Evolutionary conservation across 805 yeast species (phyloP), one percentile per base, ranked within the genome.

Genomic region (Candida khao-thaluensis): DNA sequence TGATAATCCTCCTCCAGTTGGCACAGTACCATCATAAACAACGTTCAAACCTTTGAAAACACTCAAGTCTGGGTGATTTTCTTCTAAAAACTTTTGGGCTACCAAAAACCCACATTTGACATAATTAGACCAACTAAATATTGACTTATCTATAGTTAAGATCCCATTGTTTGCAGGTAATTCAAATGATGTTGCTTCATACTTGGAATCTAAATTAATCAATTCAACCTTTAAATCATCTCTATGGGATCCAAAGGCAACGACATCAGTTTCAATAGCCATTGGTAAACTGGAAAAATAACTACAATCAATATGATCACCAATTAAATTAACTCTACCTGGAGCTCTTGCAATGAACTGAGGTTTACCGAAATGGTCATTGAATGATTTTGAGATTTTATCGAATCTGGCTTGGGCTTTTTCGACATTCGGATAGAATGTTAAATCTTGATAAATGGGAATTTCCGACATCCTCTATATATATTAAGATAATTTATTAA

Each of bases 261-360:
- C 57, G 38, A 81, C 75, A 50, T 81, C 86, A 15, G 64, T 71
- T 31, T 79, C 82, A 25, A 82, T 76, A 3, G 90, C 88, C 81
- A 82, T 77, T 12, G 89, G 89, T 48, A 82, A 67, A 8, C 79
- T 84, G 5, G 85, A 71, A 54, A 78, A 82, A 50, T 74, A 72
- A 47, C 77, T 74, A 55, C 82, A 82, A 60, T 82, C 89, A 40
- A 82, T 77, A 53, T 82, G 90, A 48, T 82, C 89, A 25, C 90
- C 89, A 40, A 82, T 79, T 42, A 82, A 62, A 55, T 82, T 82
- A 38, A 82, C 89, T 49, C 90, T 64, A 22, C 89, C 89, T n/a
- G 90, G 89, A 11, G 85, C 76, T 36, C 88, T 66, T 16, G 80
- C 63, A 26, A 77, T 58, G 51, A 79, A 72, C 23, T 68, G 71